Conservation (phyloP, 441 rosid genomes). For the Corymbia calophylla region DNA sequence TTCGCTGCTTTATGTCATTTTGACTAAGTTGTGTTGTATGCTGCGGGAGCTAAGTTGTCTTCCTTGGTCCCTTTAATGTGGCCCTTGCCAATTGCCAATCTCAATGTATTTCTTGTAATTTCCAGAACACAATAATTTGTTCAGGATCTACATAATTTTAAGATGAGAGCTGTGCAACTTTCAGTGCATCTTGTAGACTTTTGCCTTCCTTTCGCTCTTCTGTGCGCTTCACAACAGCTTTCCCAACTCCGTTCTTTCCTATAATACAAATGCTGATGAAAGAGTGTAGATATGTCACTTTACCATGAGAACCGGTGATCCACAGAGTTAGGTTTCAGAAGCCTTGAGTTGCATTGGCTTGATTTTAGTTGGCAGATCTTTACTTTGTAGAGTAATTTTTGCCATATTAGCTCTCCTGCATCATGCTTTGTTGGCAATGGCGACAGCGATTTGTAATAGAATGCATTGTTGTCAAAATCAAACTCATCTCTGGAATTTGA, state of each 20-base stretch:
- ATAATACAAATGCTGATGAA: background rate
- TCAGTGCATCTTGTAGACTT: background rate
- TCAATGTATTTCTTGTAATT: background rate
- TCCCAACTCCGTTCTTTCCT: background rate
- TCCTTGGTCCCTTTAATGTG: background rate
- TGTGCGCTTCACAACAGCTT: background rate
- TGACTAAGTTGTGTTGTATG: background rate
- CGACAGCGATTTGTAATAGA: background rate
- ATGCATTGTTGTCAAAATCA: background rate
- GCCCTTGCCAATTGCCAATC: background rate
- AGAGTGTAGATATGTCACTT: background rate
- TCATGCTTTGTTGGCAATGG: background rate
- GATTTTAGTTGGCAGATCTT: background rate
- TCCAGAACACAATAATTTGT: background rate
- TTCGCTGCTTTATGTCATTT: background rate
- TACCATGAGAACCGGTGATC: background rate
- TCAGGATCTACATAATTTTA: background rate
- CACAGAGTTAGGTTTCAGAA: background rate
- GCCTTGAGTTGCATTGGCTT: background rate
- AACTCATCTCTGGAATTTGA: background rate
- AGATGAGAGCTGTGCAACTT: background rate
- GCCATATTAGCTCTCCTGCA: background rate
- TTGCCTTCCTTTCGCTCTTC: background rate
- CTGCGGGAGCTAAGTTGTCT: background rate
- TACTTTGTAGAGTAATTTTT: background rate